These are phyloP conservation scores for Saturnispora silvae DNA, from an alignment of 805 yeast species.

Conservation along the genomic window DNA sequence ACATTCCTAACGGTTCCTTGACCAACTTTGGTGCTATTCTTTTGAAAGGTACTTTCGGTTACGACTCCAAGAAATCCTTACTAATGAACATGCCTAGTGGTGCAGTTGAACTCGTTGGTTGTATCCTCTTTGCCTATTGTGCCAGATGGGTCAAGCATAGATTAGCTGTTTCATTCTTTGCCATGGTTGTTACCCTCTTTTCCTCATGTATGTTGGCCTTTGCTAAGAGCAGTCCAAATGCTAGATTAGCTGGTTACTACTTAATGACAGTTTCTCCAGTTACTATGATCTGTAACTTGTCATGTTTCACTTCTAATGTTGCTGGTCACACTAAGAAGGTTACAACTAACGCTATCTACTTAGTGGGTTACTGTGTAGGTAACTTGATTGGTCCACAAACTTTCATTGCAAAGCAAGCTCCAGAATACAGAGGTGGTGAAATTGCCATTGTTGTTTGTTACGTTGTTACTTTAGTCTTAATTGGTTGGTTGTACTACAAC, in stretches of 20 bases:
- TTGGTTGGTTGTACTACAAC: constrained; percentile 11
- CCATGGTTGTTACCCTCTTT: constrained; percentile 11
- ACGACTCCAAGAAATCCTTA: constrained; percentile 18
- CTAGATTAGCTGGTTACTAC: constrained; percentile 23
- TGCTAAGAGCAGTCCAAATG: constrained; percentile 11
- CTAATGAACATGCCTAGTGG: constrained; percentile 22
- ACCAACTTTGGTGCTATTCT: constrained; percentile 36
- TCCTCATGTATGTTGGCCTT: constrained; percentile 14
- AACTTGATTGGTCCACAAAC: not conserved
- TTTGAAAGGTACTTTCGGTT: constrained; percentile 24
- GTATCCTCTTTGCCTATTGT: constrained; percentile 10
- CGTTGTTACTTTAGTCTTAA: constrained; percentile 14
- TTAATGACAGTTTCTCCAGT: constrained; percentile 18
- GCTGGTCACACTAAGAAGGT: constrained; percentile 68
- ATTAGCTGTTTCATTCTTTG: constrained; percentile 15
- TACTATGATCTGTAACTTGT: constrained; percentile 22
- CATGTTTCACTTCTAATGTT: constrained; percentile 36
- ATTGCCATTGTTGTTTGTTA: constrained; percentile 29
- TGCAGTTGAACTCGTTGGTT: constrained; percentile 23
- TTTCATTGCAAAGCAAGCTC: constrained; percentile 37
- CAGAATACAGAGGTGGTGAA: constrained; percentile 48
- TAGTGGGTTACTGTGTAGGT: constrained; percentile 49
- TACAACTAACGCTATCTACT: constrained; percentile 43
- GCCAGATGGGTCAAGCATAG: constrained; percentile 9
- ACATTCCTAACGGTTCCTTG: constrained; percentile 30